Conservation (phyloP, 192 early-diverging fungal species). For the Jimgerdemannia flammicorona region DNA sequence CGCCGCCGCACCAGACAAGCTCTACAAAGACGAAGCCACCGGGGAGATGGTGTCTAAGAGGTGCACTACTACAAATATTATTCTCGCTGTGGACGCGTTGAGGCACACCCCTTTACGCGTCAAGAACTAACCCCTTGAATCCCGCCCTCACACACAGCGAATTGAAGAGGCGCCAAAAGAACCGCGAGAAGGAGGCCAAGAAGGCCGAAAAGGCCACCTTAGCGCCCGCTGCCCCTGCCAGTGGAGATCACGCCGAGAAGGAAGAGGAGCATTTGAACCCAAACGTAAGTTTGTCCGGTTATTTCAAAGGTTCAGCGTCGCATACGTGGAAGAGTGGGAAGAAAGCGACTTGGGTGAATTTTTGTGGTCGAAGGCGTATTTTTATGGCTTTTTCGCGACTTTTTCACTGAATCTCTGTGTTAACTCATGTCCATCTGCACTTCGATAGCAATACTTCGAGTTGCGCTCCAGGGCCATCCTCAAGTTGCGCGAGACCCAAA, state of each 20-base stretch:
- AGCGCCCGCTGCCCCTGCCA: conserved; percentile 40
- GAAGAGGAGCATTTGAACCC: conserved; percentile 83
- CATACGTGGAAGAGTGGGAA: background rate
- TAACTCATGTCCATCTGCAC: background rate
- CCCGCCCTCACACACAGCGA: conserved; percentile 51
- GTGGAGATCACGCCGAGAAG: conserved; percentile 57
- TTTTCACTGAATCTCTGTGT: too few species aligned
- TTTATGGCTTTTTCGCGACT: too few species aligned
- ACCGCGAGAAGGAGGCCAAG: conserved; percentile 80
- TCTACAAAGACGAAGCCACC: conserved; percentile 76
- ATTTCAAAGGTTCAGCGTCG: too few species aligned
- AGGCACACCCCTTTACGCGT: background rate
- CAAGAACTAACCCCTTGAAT: background rate
- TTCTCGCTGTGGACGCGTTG: background rate
- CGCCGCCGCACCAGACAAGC: conserved; percentile 35
- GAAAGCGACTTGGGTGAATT: too few species aligned
- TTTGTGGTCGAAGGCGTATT: too few species aligned
- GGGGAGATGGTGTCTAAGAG: conserved; percentile 94
- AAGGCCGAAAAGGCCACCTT: conserved; percentile 58
- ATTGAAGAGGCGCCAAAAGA: conserved; percentile 88
- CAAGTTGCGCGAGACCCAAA: conserved; percentile 74
- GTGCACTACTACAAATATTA: too few species aligned
- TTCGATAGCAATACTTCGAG: conserved; percentile 89
- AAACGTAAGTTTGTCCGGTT: conserved; percentile 49
- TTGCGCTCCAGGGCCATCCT: conserved; percentile 83